A percentile compares a stretch with the other conserved stretches of the same genome.
These are phyloP conservation scores for Venturia aucupariae DNA, from an alignment of 2,329 filamentous ascomycete genomes.

Conservation along the genomic window DNA sequence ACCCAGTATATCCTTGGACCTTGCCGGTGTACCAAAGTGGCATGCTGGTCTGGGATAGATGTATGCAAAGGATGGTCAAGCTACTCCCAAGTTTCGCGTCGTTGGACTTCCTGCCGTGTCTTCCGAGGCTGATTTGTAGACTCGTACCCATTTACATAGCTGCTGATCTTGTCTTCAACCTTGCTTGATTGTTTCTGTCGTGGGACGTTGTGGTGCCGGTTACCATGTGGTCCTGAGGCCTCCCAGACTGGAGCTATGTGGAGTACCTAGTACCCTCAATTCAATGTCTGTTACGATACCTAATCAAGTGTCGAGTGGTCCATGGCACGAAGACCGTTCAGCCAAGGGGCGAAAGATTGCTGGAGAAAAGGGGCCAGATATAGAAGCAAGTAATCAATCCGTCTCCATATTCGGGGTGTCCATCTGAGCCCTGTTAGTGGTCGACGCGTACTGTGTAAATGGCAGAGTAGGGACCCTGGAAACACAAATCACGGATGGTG, in stretches of 20 bases:
- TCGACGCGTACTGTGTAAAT: neutral
- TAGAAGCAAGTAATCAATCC: neutral
- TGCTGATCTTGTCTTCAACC: too few species aligned
- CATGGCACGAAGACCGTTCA: neutral
- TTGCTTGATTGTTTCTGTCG: neutral
- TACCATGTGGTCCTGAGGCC: too few species aligned
- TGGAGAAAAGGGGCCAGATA: neutral
- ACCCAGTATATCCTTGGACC: neutral
- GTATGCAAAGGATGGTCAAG: neutral
- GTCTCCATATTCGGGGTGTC: too few species aligned
- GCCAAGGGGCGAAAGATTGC: neutral
- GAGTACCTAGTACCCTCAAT: too few species aligned
- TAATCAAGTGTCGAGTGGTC: neutral
- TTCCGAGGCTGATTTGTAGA: neutral
- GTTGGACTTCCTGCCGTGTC: neutral
- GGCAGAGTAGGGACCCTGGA: neutral
- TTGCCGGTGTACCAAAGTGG: neutral
- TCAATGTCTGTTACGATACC: too few species aligned
- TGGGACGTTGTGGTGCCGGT: too few species aligned
- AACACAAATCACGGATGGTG: too few species aligned
- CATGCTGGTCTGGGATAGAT: neutral
- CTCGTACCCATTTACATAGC: too few species aligned
- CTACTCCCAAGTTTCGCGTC: neutral
- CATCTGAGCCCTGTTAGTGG: neutral
- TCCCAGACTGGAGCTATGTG: too few species aligned